These are phyloP conservation scores for Hanseniaspora lindneri DNA, from an alignment of 805 yeast genomes.

Conservation along the genomic window DNA sequence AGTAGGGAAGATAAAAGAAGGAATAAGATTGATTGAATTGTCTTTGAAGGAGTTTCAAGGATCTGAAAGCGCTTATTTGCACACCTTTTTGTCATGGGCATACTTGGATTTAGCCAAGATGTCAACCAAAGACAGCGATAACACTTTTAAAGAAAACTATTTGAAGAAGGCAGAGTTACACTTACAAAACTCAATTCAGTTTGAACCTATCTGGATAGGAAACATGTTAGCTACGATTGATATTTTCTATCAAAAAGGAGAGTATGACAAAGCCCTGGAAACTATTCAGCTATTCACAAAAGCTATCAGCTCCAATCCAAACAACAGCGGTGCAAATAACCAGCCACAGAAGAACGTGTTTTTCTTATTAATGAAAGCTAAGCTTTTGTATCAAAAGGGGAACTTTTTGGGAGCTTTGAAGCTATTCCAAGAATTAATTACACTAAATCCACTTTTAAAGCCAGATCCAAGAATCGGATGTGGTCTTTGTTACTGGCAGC, in stretches of 20 bases:
- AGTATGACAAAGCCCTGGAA: conserved; percentile 59
- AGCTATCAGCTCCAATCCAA: conserved; percentile 25
- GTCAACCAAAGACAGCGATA: conserved; percentile 19
- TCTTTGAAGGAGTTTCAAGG: conserved; percentile 38
- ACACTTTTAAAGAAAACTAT: conserved; percentile 23
- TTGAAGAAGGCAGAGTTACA: conserved; percentile 35
- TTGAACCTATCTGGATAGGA: conserved; percentile 37
- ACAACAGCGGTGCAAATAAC: conserved; percentile 27
- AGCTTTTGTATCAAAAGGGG: conserved; percentile 57
- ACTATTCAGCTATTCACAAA: conserved; percentile 50
- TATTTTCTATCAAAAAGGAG: conserved; percentile 43
- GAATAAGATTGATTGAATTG: conserved; percentile 48
- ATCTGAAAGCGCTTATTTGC: conserved; percentile 39
- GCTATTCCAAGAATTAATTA: conserved; percentile 70
- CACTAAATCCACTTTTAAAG: conserved; percentile 59
- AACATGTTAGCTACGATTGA: conserved; percentile 59
- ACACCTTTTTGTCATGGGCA: conserved; percentile 64
- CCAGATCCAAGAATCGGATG: conserved; percentile 94
- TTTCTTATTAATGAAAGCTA: conserved; percentile 78
- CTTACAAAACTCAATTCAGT: conserved; percentile 38
- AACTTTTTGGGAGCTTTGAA: conserved; percentile 65
- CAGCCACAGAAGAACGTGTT: conserved; percentile 48
- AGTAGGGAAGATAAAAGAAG: conserved; percentile 46
- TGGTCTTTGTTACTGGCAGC: conserved; percentile 86
- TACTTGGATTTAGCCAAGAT: conserved; percentile 37